phyloP scores from a whole-genome alignment of 495 filamentous ascomycete genomes.

The Podospora australis region DNA sequence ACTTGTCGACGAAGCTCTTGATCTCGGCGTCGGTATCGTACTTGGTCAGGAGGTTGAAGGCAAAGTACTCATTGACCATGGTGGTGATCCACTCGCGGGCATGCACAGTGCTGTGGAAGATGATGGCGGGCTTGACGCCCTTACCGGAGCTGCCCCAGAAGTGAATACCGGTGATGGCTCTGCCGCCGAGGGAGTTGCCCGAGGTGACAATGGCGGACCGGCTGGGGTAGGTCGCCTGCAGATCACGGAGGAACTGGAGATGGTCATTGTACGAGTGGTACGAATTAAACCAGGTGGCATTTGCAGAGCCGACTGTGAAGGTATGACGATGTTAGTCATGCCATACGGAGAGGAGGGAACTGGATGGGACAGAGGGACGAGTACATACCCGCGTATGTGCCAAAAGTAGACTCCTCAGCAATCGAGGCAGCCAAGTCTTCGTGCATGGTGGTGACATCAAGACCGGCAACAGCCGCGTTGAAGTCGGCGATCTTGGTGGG shows the following conservation, averaged over 20 bases:
- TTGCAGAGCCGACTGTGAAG: conserved; percentile 12
- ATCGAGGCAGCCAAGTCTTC: conserved; percentile 27
- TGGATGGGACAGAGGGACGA: not conserved
- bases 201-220: conserved; percentile 46
- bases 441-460: conserved; percentile 23
- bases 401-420: conserved; percentile 16
- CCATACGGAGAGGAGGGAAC: too few species aligned
- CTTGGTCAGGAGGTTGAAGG: conserved; percentile 44
- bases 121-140: conserved; percentile 47
- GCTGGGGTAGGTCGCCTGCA: conserved; percentile 37
- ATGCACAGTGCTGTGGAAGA: conserved; percentile 57
- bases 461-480: conserved; percentile 11
- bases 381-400: conserved; percentile 16
- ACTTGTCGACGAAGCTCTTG: conserved; percentile 46
- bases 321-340: not conserved
- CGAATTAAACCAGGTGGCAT: conserved; percentile 46
- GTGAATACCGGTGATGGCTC: conserved; percentile 52
- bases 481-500: conserved; percentile 20
- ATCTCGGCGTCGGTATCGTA: conserved; percentile 39
- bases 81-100: conserved; percentile 62
- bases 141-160: conserved; percentile 48
- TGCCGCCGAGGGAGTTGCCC: conserved; percentile 47
- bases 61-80: conserved; percentile 50
- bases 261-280: conserved; percentile 52
- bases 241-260: conserved; percentile 42